Evolutionary conservation across 1,284 basidiomycete genomes (phyloP).

Genomic region (Tylopilus sp.): DNA sequence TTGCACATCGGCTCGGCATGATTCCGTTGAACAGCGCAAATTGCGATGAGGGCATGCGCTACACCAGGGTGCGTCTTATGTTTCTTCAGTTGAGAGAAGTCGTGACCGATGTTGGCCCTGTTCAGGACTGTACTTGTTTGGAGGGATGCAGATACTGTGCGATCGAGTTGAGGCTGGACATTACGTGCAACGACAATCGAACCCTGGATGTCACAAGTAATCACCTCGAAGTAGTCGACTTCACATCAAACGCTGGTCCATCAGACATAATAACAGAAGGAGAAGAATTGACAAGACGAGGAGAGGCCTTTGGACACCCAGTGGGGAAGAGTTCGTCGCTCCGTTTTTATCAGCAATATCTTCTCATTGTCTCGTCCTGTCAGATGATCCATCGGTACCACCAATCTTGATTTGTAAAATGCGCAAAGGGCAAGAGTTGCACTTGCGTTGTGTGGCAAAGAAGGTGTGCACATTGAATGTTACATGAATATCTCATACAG

Average conservation of each 20-base stretch:
- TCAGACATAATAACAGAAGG: constrained; percentile 45
- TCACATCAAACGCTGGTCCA: constrained; percentile 37
- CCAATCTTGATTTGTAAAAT: constrained; percentile 92
- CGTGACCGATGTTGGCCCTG: constrained; percentile 8
- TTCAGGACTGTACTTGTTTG: constrained; percentile 83
- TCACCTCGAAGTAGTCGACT: constrained; percentile 63
- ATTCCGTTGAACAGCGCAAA: constrained; percentile 85
- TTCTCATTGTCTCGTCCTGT: constrained; percentile 4
- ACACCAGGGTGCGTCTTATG: constrained; percentile 60
- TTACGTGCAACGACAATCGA: constrained; percentile 63
- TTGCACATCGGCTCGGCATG: constrained; percentile 95
- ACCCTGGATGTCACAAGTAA: constrained; percentile 84
- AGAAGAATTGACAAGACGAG: constrained; percentile 72
- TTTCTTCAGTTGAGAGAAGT: neutral
- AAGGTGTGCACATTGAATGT: constrained; percentile 56
- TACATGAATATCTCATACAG: constrained; percentile 1
- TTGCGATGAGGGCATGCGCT: constrained; percentile 83
- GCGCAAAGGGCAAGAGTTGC: constrained; percentile 91
- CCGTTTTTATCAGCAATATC: neutral
- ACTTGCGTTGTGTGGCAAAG: constrained; percentile 85
- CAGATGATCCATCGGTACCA: constrained; percentile 58
- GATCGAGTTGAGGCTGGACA: constrained; percentile 72
- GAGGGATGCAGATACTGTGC: constrained; percentile 80
- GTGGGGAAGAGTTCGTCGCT: constrained; percentile 73
- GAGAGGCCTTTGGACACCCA: constrained; percentile 79